Evolutionary conservation across 2,329 filamentous ascomycete genomes (phyloP), one percentile per base, ranked within the genome.

Genomic region (Penicillium sp.): DNA sequence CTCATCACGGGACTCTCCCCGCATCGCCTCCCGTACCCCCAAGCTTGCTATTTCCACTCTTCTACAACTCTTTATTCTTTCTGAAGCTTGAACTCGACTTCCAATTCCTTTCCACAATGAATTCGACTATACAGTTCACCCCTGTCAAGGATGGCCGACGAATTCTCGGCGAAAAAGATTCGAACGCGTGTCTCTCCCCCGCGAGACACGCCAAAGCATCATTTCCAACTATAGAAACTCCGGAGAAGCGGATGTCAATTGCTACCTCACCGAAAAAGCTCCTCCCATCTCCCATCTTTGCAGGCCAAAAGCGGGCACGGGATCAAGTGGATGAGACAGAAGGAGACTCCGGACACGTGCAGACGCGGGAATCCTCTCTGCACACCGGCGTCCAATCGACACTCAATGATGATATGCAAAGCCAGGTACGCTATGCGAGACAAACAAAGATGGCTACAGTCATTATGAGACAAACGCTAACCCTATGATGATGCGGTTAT

Each of bases 261-360:
- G 48, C 54, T 18, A 46, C 48, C 12, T 63, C 62, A 14, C 62
- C 62, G 16, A 63, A 58, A 51, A 67, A 62, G 50, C 61, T 64
- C 16, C 61, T 67, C 1, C 64, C 65, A 3, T 66, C 68, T 35
- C 62, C 63, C 6, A 56, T 60, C 14, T 66, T 70, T 55, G 65
- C 65, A 30, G 70, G 70, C 7, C 69, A 72, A 57, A 73, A 73
- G 58, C 62, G 71, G 30, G 63, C 67, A 35, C 71, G 71, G 51
- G 65, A 70, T 34, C 67, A 73, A 49, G 64, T 72, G 41, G 65
- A 71, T 4, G 59, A 64, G 40, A 50, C 49, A 18, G 61, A 60
- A 28, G 46, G 56, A 49, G 58, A 60, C 46, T 59, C 56, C 42
- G 54, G 55, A 48, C 51, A 49, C 40, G 38, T 49, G 47, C 55